phyloP scores from a whole-genome alignment of 169 alveolate species.

The Plasmodium inui region DNA sequence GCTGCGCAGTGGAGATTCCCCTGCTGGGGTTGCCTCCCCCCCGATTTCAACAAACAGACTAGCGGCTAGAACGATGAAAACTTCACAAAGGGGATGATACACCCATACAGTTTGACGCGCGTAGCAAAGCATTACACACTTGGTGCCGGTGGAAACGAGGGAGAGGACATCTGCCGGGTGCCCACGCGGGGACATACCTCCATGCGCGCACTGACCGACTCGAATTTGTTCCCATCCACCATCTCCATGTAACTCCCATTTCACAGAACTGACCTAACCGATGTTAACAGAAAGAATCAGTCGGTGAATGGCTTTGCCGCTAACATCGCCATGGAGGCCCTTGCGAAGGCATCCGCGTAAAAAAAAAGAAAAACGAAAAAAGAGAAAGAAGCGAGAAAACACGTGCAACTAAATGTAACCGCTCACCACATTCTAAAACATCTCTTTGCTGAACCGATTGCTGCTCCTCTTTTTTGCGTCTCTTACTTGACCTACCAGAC shows the following conservation, averaged over 20 bases:
- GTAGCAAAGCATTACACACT: background rate
- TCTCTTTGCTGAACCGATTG: background rate
- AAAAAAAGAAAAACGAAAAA: background rate
- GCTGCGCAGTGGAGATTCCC: background rate
- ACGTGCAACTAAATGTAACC: background rate
- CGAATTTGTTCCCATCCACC: background rate
- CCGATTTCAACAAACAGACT: background rate
- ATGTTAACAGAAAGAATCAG: background rate
- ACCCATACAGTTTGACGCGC: background rate
- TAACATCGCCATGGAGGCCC: constrained; percentile 35
- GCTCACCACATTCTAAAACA: background rate
- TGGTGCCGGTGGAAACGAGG: background rate
- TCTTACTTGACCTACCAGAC: background rate
- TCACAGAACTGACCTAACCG: background rate
- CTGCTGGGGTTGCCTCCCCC: background rate
- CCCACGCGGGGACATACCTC: background rate
- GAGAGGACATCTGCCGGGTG: background rate
- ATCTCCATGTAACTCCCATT: background rate
- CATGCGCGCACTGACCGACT: background rate
- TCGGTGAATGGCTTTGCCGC: constrained; percentile 7
- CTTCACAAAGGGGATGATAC: background rate
- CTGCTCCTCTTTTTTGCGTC: background rate
- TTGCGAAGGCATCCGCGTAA: constrained; percentile 49
- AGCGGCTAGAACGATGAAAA: background rate
- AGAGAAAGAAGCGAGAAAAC: background rate